A percentile compares a stretch with the other conserved stretches of the same genome.
Conservation (phyloP, 148 eudicot genomes). For the Nyssa sinensis region DNA sequence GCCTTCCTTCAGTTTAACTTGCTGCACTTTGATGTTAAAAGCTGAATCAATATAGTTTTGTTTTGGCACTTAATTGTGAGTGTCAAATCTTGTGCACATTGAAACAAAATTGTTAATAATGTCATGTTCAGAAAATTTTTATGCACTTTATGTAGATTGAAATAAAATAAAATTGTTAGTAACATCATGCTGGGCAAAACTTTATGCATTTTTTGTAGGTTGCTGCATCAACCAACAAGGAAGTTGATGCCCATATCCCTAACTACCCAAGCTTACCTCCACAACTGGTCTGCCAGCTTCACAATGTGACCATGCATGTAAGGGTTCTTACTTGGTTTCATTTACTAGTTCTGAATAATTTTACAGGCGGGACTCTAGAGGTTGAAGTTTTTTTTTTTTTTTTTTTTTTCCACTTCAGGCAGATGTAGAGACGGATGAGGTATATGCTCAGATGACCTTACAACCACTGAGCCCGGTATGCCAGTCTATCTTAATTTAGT, state of each 20-base stretch:
- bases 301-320: conserved; percentile 42
- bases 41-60: background rate
- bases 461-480: conserved; percentile 38
- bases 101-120: background rate
- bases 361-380: background rate
- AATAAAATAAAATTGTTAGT: background rate
- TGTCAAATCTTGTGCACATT: background rate
- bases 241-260: conserved; percentile 42
- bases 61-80: background rate
- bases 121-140: background rate
- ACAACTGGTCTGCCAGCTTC: conserved; percentile 45
- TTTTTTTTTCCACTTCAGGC: conserved; percentile 36
- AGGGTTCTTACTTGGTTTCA: conserved; percentile 1
- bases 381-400: conserved; percentile 15
- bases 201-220: conserved; percentile 14
- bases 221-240: conserved; percentile 40
- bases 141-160: conserved; percentile 18
- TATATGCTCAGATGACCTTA: conserved; percentile 47
- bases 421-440: conserved; percentile 42
- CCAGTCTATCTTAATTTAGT: background rate
- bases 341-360: background rate
- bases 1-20: background rate
- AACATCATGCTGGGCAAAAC: background rate
- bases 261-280: conserved; percentile 41
- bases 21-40: background rate